phyloP scores from a whole-genome alignment of 371 early-diverging fungal species.

The Mortierella sp. region DNA sequence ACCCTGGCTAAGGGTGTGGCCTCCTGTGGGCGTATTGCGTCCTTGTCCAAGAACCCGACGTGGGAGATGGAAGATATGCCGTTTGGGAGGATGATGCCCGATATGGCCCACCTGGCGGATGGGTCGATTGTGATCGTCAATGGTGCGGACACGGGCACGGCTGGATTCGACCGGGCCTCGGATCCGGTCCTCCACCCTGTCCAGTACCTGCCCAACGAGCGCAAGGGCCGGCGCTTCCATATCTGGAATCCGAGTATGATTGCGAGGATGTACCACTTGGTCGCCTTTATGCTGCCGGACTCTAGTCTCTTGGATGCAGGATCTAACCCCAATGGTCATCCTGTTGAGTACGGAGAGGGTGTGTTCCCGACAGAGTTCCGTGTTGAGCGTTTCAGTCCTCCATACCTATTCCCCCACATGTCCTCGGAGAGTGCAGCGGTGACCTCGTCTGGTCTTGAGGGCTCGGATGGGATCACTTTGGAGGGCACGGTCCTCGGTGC shows the following conservation, averaged over 20 bases:
- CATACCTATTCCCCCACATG: conserved; percentile 58
- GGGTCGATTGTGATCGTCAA: conserved; percentile 63
- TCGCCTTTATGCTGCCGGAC: conserved; percentile 65
- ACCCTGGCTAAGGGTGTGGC: conserved; percentile 39
- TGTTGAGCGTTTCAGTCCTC: conserved; percentile 62
- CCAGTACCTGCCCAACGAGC: conserved; percentile 58
- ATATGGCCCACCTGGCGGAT: conserved; percentile 63
- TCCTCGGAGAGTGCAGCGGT: conserved; percentile 26
- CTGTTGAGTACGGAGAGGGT: conserved; percentile 42
- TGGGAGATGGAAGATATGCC: conserved; percentile 64
- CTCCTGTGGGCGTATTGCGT: conserved; percentile 57
- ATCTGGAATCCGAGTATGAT: conserved; percentile 57
- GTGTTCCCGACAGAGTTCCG: conserved; percentile 61
- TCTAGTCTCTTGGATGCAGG: conserved; percentile 65
- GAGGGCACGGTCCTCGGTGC: neutral
- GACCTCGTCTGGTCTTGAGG: neutral
- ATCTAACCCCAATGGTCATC: conserved; percentile 59
- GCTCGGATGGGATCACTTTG: neutral
- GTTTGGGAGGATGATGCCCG: conserved; percentile 62
- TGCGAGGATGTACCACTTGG: conserved; percentile 64
- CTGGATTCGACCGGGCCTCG: conserved; percentile 59
- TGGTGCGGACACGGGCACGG: conserved; percentile 61
- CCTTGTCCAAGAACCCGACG: conserved; percentile 29
- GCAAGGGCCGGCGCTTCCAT: conserved; percentile 55
- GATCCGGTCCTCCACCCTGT: conserved; percentile 60